Evolutionary conservation across 805 yeast genomes (phyloP).

Genomic region (Zygosaccharomyces lentus): DNA sequence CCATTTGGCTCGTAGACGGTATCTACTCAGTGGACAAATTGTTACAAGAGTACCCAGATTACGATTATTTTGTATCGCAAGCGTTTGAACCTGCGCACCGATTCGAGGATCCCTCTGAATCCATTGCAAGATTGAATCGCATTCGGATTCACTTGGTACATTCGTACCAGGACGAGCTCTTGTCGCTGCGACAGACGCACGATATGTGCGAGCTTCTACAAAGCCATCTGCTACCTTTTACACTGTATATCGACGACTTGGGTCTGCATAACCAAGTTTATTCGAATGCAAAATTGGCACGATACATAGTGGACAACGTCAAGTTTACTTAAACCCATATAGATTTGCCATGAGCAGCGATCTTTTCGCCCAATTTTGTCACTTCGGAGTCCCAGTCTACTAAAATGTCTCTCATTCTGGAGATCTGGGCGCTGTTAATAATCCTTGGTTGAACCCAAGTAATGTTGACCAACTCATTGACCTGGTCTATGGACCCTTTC

Average conservation of each 20-base stretch:
- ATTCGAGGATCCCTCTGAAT: conserved; percentile 23
- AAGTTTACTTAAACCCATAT: conserved; percentile 47
- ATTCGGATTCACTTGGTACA: conserved; percentile 45
- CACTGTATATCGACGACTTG: conserved; percentile 36
- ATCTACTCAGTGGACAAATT: conserved; percentile 54
- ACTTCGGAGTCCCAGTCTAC: conserved; percentile 77
- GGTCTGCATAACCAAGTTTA: conserved; percentile 70
- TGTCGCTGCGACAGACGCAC: conserved; percentile 48
- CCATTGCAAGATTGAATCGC: conserved; percentile 10
- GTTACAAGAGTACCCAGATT: conserved; percentile 57
- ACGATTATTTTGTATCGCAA: conserved; percentile 50
- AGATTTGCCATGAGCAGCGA: conserved; percentile 57
- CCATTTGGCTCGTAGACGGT: conserved; percentile 56
- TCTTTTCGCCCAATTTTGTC: conserved; percentile 54
- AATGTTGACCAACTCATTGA: conserved; percentile 68
- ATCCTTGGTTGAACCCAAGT: conserved; percentile 97
- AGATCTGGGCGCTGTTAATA: conserved; percentile 76
- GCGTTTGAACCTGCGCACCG: conserved; percentile 44
- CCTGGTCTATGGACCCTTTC: conserved; percentile 89
- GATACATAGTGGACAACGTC: conserved; percentile 22
- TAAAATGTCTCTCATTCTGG: conserved; percentile 67
- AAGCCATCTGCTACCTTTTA: conserved; percentile 14
- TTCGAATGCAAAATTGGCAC: conserved; percentile 38
- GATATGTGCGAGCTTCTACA: conserved; percentile 38
- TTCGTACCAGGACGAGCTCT: conserved; percentile 62